phyloP scores from a whole-genome alignment of 2,329 filamentous ascomycete species.

The Aureobasidium sp. region DNA sequence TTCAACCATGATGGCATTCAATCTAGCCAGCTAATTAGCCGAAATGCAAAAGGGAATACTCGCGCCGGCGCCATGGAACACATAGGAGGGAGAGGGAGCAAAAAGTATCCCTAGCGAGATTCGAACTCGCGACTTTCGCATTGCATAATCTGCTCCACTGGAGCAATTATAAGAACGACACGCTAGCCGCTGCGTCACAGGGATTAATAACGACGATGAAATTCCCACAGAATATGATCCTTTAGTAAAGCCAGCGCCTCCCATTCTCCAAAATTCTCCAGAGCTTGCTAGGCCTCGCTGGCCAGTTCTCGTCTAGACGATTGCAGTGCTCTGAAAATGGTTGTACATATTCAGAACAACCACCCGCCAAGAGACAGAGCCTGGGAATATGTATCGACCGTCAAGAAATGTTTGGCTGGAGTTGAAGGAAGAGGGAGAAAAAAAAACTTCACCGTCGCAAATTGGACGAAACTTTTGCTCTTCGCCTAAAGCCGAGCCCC shows the following conservation, averaged over 20 bases:
- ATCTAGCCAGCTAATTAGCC: too few relatives aligned
- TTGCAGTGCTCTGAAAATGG: neutral
- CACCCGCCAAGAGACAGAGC: neutral
- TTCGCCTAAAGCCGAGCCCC: neutral
- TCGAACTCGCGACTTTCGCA: conserved; percentile 14
- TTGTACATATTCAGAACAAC: neutral
- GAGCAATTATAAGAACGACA: conserved; percentile 38
- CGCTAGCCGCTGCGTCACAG: conserved; percentile 25
- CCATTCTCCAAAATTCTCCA: too few relatives aligned
- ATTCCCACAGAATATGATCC: neutral
- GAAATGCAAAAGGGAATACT: neutral
- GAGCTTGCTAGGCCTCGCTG: too few relatives aligned
- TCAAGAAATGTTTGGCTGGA: neutral
- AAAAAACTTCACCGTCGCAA: neutral
- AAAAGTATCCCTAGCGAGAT: conserved; percentile 12
- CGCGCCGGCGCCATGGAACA: too few relatives aligned
- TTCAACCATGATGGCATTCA: too few relatives aligned
- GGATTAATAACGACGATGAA: neutral
- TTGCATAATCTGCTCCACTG: conserved; percentile 9
- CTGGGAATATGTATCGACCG: neutral
- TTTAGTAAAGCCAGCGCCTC: accelerated
- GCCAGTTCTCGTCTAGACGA: neutral
- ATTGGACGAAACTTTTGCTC: neutral
- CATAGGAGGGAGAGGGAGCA: neutral
- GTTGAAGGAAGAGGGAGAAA: neutral